Conservation (phyloP, 805 yeast species). For the Myxozyma mucilagina region DNA sequence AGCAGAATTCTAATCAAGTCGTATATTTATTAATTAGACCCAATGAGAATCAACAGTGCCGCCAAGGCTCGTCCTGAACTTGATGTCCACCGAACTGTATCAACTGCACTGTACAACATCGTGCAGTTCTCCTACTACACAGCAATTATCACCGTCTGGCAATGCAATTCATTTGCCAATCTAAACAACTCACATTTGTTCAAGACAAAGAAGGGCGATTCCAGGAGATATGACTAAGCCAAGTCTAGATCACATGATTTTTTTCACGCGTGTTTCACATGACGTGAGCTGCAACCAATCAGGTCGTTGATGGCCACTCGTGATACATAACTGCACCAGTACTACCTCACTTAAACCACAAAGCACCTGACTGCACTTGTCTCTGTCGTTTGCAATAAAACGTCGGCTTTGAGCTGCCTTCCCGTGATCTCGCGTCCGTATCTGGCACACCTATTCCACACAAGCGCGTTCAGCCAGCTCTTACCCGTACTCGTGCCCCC, state of each 20-base stretch:
- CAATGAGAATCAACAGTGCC: too few species aligned
- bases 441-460: neutral
- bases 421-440: slow-evolving; percentile 25
- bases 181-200: too few species aligned
- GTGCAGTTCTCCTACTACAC: too few species aligned
- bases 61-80: too few species aligned
- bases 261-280: slow-evolving; percentile 12
- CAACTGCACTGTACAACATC: too few species aligned
- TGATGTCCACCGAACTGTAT: too few species aligned
- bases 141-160: too few species aligned
- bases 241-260: slow-evolving; percentile 2
- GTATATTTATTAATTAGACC: too few species aligned
- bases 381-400: slow-evolving; percentile 1
- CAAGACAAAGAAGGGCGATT: too few species aligned
- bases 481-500: neutral
- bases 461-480: neutral
- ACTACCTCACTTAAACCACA: neutral
- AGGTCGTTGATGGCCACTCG: neutral
- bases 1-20: too few species aligned
- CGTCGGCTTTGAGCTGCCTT: slow-evolving; percentile 10
- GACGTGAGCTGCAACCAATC: slow-evolving; percentile 3
- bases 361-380: neutral
- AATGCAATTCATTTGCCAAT: too few species aligned
- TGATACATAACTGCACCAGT: neutral
- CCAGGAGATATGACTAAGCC: too few species aligned